Evolutionary conservation across 139 green algal species (phyloP), one percentile per base, ranked within the genome.

Genomic region (Volvox reticuliferus): DNA sequence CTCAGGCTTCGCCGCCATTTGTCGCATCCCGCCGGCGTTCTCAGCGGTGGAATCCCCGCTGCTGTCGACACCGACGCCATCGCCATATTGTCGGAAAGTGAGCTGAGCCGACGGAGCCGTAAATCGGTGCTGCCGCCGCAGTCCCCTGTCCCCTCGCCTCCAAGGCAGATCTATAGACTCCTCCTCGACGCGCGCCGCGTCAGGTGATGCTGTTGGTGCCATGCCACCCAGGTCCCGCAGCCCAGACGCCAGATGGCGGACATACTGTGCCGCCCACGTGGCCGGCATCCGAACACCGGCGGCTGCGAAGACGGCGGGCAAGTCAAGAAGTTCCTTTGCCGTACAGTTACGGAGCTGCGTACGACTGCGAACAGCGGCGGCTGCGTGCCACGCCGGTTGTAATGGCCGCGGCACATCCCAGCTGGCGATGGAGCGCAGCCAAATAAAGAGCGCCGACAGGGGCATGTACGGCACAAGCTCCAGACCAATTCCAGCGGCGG

Each of bases 381-480:
- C 62, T 12, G 63, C 82, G 18, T 55, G 30, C 82, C 32, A 78
- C 21, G 82, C 32, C 30, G 82, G 30, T 63, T 55, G n/a, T 55
- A 78, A 63, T 17, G 82, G 30, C 28, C 14, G 14, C 9, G 50
- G 50, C 21, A 19, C 24, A 17, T 61, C 80, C n/a, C 55, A 86
- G 13, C 3, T 2, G 20, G 36, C 78, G 20, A 84, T 32, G 20
- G 78, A 63, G 0, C 37, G 36, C 20, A 84, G 36, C 79, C 50
- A 86, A 5, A 63, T 22, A 22, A 71, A 37, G 44, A 71, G 79
- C 50, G 44, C 44, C 50, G 79, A 71, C 79, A 30, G 79, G n/a
- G 22, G 79, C 79, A 71, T 73, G 79, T 71, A 71, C 24, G 79
- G 79, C 79, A 86, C 50, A 55, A 73, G 28, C 21, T 71, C 79